Evolutionary conservation across 768 basidiomycete species (phyloP).

Genomic region (Clitopilus hobsonii): DNA sequence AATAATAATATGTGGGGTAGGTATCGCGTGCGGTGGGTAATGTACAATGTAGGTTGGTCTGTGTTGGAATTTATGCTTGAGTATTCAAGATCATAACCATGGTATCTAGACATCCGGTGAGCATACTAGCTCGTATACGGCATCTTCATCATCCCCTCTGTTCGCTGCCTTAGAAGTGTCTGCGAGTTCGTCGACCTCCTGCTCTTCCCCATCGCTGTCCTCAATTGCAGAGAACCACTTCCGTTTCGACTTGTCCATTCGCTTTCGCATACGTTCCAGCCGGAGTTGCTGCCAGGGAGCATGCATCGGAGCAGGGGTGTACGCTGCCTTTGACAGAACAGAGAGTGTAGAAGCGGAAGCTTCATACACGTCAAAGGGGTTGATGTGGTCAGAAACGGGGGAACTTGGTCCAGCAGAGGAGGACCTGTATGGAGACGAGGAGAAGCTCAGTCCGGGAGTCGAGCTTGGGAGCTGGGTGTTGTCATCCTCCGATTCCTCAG

Average conservation of each 20-base stretch:
- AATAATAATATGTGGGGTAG: background rate
- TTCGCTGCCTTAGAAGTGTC: constrained; percentile 5
- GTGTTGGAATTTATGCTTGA: too few species aligned
- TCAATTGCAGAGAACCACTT: constrained; percentile 25
- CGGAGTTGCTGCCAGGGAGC: constrained; percentile 27
- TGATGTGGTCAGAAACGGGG: constrained; percentile 5
- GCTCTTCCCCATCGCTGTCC: constrained; percentile 17
- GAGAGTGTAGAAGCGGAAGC: constrained; percentile 11
- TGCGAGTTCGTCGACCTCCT: constrained; percentile 17
- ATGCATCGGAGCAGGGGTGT: constrained; percentile 37
- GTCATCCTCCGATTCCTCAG: constrained; percentile 3
- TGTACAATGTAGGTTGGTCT: background rate
- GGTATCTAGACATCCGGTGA: background rate
- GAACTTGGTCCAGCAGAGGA: constrained; percentile 4
- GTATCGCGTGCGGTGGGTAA: constrained; percentile 1
- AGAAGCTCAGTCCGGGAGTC: constrained; percentile 5
- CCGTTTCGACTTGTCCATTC: constrained; percentile 26
- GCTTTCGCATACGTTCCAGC: constrained; percentile 23
- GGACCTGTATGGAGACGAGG: constrained; percentile 5
- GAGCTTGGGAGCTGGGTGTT: background rate
- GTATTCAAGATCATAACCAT: too few species aligned
- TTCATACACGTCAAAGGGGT: constrained; percentile 9
- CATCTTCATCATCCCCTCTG: constrained; percentile 3
- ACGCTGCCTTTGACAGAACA: constrained; percentile 20
- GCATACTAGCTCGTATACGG: background rate